A percentile compares a stretch with the other conserved stretches of the same genome.
Evolutionary conservation across 805 yeast species (phyloP).

Genomic region (Ascoidea tarda): DNA sequence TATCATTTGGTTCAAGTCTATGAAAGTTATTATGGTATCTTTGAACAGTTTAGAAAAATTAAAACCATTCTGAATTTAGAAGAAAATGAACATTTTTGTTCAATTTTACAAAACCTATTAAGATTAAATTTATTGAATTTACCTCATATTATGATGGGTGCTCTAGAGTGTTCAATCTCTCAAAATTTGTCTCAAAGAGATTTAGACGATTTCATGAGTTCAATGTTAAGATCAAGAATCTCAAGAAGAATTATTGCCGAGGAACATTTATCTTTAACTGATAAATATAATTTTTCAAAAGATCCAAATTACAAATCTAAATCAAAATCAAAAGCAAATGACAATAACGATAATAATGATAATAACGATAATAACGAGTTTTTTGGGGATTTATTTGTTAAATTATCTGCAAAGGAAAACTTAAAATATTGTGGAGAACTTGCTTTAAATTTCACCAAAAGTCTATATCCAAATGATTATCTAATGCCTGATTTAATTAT

Average conservation of each 20-base stretch:
- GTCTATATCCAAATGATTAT: slow-evolving; percentile 34
- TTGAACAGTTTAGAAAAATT: slow-evolving; percentile 69
- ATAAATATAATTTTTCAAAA: slow-evolving; percentile 29
- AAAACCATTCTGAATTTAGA: slow-evolving; percentile 53
- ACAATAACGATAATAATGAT: slow-evolving; percentile 19
- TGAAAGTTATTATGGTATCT: slow-evolving; percentile 78
- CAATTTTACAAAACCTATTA: slow-evolving; percentile 44
- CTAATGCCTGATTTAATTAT: slow-evolving; percentile 61
- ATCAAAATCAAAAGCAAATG: slow-evolving; percentile 21
- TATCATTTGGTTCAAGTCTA: slow-evolving; percentile 79
- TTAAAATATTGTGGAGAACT: slow-evolving; percentile 38
- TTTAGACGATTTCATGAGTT: slow-evolving; percentile 62
- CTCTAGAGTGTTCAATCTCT: slow-evolving; percentile 62
- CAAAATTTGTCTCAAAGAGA: slow-evolving; percentile 41
- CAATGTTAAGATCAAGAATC: slow-evolving; percentile 72
- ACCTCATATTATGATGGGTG: slow-evolving; percentile 89
- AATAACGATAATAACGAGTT: slow-evolving; percentile 28
- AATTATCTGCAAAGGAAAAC: slow-evolving; percentile 61
- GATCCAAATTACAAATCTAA: slow-evolving; percentile 24
- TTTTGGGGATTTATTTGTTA: slow-evolving; percentile 69
- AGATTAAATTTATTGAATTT: slow-evolving; percentile 67
- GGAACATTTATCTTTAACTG: slow-evolving; percentile 74
- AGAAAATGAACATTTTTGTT: slow-evolving; percentile 66
- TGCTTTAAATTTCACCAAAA: slow-evolving; percentile 36
- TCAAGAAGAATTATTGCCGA: slow-evolving; percentile 84